These are phyloP conservation scores for Lepidium sativum DNA, from an alignment of 345 rosid genomes.

Conservation along the genomic window DNA sequence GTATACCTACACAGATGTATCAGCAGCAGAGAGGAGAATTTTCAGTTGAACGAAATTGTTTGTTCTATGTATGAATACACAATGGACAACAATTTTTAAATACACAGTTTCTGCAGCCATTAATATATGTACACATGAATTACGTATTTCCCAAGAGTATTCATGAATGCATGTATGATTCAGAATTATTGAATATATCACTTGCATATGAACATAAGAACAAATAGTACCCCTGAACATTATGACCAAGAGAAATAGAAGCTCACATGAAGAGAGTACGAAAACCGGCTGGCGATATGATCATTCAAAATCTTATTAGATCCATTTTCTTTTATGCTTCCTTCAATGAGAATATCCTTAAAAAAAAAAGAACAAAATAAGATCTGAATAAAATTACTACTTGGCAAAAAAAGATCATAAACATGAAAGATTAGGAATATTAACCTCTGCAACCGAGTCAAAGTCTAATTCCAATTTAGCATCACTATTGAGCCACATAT, in stretches of 20 bases:
- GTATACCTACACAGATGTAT: constrained; percentile 46
- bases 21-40: neutral
- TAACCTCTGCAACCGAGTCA: constrained; percentile 55
- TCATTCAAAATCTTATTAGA: constrained; percentile 50
- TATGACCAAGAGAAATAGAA: constrained; percentile 8
- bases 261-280: constrained; percentile 81
- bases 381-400: constrained; percentile 3
- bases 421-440: constrained; percentile 12
- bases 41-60: neutral
- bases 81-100: neutral
- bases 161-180: constrained; percentile 3
- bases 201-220: constrained; percentile 3
- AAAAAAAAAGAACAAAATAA: constrained; percentile 5
- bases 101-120: neutral
- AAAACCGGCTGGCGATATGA: constrained; percentile 57
- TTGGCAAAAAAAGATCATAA: neutral
- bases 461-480: constrained; percentile 75
- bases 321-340: constrained; percentile 44
- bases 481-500: constrained; percentile 68
- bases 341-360: constrained; percentile 77
- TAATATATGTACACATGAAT: neutral
- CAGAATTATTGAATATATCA: neutral
- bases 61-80: neutral
- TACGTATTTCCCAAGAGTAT: neutral
- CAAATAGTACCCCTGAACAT: neutral